Percentiles rank a stretch among this genome's conserved stretches.
Conservation (phyloP, 345 rosid genomes). For the Syzygium aqueum region DNA sequence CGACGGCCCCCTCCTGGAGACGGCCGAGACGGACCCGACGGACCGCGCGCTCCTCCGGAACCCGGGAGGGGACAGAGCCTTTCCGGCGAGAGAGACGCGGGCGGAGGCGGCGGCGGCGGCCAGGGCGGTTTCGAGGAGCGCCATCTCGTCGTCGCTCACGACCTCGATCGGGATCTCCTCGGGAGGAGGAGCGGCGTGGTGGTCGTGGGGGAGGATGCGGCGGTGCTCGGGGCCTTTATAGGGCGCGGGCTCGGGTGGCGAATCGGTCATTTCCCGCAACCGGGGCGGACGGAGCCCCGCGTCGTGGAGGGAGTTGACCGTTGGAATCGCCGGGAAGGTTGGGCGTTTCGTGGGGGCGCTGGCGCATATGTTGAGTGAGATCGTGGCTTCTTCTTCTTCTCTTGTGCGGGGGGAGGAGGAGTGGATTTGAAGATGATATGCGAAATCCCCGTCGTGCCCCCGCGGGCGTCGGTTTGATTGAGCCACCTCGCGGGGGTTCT, state of each 20-base stretch:
- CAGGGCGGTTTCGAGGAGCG: constrained; percentile 54
- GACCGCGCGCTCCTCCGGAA: constrained; percentile 22
- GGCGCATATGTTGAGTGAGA: background rate
- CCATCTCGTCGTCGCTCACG: constrained; percentile 88
- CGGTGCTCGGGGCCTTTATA: constrained; percentile 6
- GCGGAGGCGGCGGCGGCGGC: constrained; percentile 42
- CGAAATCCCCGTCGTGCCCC: background rate
- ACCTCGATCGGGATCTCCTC: constrained; percentile 62
- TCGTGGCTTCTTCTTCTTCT: background rate
- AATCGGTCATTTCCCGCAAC: constrained; percentile 31
- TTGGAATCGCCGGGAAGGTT: constrained; percentile 12
- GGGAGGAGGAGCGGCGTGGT: background rate
- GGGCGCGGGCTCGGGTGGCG: constrained; percentile 19
- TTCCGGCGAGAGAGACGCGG: constrained; percentile 10
- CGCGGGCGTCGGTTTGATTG: rapidly evolving
- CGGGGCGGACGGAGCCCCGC: background rate
- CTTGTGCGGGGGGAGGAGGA: background rate
- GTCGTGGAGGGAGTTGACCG: constrained; percentile 15
- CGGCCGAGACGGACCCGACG: constrained; percentile 17
- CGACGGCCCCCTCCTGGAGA: constrained; percentile 30
- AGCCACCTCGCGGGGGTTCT: background rate
- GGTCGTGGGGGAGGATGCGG: background rate
- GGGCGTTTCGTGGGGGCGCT: background rate
- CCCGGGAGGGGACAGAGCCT: constrained; percentile 17
- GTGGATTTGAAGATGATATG: background rate